Base-by-base conservation (phyloP, 2,329 filamentous ascomycete genomes). In the Blastomyces silverae region DNA sequence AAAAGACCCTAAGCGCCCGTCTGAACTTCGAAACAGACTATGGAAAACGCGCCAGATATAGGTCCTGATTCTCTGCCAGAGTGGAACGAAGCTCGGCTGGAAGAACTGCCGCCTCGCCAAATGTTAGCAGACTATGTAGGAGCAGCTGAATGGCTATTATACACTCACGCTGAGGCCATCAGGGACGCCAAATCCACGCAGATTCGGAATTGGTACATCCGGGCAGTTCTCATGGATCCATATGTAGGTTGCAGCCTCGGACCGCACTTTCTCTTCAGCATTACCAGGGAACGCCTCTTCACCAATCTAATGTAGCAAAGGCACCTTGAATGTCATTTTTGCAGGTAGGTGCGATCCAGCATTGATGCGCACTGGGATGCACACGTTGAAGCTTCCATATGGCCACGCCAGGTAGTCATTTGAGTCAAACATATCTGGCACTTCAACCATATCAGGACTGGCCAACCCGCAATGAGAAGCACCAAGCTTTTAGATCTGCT, bases 181-280 rank as follows among this genome's bases (percentile, higher is more conserved):
- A 39, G 68, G 66, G 58, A 75, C 66, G 10, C 73, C 69, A 63
- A 70, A 70, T 0, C 69, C 69, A 34, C 64, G 64, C 22, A 71
- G 55, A 25, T 56, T 64, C 17, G 69, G 69, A 37, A 69, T 67
- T 28, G 67, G 65, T 58, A 71, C 50, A 28, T 66, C 67, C 11
- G 68, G 66, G 53, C 67, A 70, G 44, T 69, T 69, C 57, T 68
- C 44, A 34, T 63, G 56, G n/a, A 69, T 65, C 66, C 66, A 71
- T 25, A 68, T 65, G 48, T 69, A 69, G 15, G 70, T 68, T 58
- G 65, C 68, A 55, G 66, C 70, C 57, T 71, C 69, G 31, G 65
- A 70, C n/a, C 67, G 68, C 31, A 69, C 22, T 48, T 69, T 71
- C 55, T 71, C 69, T 34, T 70, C 70, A n/a, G 50, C 62, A 53